Evolutionary conservation across 83 land plant genomes (phyloP).

Genomic region (Thuja plicata): DNA sequence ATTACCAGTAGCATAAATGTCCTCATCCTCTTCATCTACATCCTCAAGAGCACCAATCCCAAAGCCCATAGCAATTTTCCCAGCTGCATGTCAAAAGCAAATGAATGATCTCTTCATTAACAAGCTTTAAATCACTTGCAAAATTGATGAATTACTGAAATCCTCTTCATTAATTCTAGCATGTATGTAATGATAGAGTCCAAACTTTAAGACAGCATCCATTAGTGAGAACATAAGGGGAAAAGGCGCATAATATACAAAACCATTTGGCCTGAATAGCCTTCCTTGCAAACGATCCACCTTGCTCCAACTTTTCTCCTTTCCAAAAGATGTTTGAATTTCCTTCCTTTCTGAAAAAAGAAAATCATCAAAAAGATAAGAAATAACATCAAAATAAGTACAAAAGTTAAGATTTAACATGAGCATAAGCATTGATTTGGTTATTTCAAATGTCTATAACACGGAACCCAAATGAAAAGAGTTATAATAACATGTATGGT

Average conservation of each 20-base stretch:
- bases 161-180: background rate
- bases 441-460: background rate
- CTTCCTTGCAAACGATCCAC: slow-evolving; percentile 23
- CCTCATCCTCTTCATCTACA: slow-evolving; percentile 90
- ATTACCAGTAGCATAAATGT: slow-evolving; percentile 83
- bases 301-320: slow-evolving; percentile 15
- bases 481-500: background rate
- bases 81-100: slow-evolving; percentile 48
- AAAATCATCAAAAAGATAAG: background rate
- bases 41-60: slow-evolving; percentile 98
- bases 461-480: background rate
- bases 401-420: background rate
- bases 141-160: background rate
- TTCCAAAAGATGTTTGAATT: slow-evolving; percentile 13
- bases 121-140: background rate
- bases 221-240: background rate
- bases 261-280: slow-evolving; percentile 57
- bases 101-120: background rate
- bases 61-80: slow-evolving; percentile 80
- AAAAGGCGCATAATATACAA: background rate
- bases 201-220: background rate
- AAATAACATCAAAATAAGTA: background rate
- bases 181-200: background rate
- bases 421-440: background rate
- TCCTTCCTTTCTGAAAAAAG: slow-evolving; percentile 28